These are phyloP conservation scores for Forsythia viridissima DNA, from an alignment of 257 asterid species.

Conservation along the genomic window DNA sequence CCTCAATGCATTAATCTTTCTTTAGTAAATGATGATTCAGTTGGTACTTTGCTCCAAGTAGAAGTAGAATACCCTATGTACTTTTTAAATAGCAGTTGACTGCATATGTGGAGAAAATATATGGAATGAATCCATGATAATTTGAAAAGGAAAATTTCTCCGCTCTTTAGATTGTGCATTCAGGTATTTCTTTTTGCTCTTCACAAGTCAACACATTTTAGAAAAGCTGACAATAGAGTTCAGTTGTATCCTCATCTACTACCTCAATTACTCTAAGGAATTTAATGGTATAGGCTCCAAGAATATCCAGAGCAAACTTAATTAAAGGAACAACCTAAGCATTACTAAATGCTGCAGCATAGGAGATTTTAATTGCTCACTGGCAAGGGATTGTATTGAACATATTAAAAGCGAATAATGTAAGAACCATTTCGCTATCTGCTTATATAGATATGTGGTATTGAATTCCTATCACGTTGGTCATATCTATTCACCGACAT, in stretches of 20 bases:
- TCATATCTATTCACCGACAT: neutral
- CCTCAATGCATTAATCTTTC: conserved; percentile 79
- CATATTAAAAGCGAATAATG: conserved; percentile 71
- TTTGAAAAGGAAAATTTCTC: conserved; percentile 84
- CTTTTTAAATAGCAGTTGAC: conserved; percentile 84
- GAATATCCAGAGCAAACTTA: conserved; percentile 86
- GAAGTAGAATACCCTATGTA: conserved; percentile 98
- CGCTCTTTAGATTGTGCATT: conserved; percentile 82
- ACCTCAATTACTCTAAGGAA: conserved; percentile 4
- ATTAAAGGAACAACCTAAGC: conserved; percentile 80
- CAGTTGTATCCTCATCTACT: conserved; percentile 3
- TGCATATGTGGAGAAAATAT: conserved; percentile 83
- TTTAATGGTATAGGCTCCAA: conserved; percentile 70
- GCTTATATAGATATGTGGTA: neutral
- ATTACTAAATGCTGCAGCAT: conserved; percentile 86
- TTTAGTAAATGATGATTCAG: conserved; percentile 54
- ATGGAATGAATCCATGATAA: conserved; percentile 84
- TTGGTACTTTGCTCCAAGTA: conserved; percentile 69
- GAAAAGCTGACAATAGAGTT: conserved; percentile 9
- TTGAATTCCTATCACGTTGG: neutral
- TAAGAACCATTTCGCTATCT: conserved; percentile 25
- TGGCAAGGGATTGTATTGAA: conserved; percentile 92
- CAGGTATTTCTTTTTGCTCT: conserved; percentile 51
- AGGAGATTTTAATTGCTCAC: conserved; percentile 88
- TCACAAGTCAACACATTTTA: neutral